Evolutionary conservation across 495 filamentous ascomycete genomes (phyloP).

Genomic region (Penicillium daleae): DNA sequence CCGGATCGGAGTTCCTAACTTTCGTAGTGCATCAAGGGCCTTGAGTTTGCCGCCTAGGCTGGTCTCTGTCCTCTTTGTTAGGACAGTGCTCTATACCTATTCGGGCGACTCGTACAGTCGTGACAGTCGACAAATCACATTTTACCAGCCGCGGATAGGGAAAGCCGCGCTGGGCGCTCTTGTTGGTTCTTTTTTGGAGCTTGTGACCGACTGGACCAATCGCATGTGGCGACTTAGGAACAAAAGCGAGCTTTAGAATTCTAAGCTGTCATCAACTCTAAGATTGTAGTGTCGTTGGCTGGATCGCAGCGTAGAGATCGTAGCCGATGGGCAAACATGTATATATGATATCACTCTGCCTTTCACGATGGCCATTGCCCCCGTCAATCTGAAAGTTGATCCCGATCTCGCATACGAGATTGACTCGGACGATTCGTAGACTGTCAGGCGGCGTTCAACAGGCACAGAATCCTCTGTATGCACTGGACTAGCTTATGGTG

Average conservation of each 20-base stretch:
- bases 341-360: constrained; percentile 8
- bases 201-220: constrained; percentile 17
- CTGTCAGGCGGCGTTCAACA: not conserved
- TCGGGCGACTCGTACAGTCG: constrained; percentile 6
- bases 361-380: not conserved
- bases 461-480: not conserved
- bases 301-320: not conserved
- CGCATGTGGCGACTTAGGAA: not conserved
- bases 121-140: constrained; percentile 35
- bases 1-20: constrained; percentile 19
- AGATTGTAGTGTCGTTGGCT: not conserved
- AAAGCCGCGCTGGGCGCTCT: constrained; percentile 5
- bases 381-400: constrained; percentile 11
- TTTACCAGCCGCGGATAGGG: constrained; percentile 2
- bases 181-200: constrained; percentile 15
- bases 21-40: constrained; percentile 12
- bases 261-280: not conserved
- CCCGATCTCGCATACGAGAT: not conserved
- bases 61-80: not conserved
- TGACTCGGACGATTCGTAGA: not conserved
- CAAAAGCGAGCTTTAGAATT: not conserved
- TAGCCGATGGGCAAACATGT: not conserved
- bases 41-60: constrained; percentile 6
- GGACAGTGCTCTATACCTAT: not conserved
- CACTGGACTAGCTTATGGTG: not conserved